Evolutionary conservation across 306 rosid genomes (phyloP).

Genomic region (Glycine tomentella): DNA sequence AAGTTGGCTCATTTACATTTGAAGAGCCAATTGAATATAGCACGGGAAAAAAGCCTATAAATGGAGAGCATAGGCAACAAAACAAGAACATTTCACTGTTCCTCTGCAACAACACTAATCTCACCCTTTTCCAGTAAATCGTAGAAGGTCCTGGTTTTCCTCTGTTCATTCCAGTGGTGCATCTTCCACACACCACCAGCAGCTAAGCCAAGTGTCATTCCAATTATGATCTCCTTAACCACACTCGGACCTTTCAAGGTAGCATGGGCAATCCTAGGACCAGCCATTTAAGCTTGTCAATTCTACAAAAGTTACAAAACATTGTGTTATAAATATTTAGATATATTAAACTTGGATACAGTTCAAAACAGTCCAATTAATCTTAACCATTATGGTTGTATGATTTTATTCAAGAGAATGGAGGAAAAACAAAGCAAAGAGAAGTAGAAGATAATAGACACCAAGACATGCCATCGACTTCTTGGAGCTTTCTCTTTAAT

Average conservation of each 20-base stretch:
- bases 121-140: conserved; percentile 92
- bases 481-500: neutral
- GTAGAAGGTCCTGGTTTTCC: conserved; percentile 73
- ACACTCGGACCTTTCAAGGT: conserved; percentile 96
- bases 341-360: conserved; percentile 6
- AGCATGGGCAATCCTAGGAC: conserved; percentile 84
- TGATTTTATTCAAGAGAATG: conserved; percentile 2
- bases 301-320: conserved; percentile 44
- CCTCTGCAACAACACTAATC: conserved; percentile 75
- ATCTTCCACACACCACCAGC: conserved; percentile 90
- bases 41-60: conserved; percentile 33
- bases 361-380: conserved; percentile 16
- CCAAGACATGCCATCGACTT: neutral
- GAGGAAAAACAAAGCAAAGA: neutral
- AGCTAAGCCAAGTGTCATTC: conserved; percentile 60
- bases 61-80: conserved; percentile 34
- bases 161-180: conserved; percentile 99
- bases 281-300: conserved; percentile 65
- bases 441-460: neutral
- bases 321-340: neutral
- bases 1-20: conserved; percentile 52
- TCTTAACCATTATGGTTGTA: neutral
- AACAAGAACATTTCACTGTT: conserved; percentile 55
- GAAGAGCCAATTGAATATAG: conserved; percentile 51
- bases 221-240: conserved; percentile 82